Base-by-base conservation (phyloP, 2,329 filamentous ascomycete genomes). In the Pseudomassariella vexata region DNA sequence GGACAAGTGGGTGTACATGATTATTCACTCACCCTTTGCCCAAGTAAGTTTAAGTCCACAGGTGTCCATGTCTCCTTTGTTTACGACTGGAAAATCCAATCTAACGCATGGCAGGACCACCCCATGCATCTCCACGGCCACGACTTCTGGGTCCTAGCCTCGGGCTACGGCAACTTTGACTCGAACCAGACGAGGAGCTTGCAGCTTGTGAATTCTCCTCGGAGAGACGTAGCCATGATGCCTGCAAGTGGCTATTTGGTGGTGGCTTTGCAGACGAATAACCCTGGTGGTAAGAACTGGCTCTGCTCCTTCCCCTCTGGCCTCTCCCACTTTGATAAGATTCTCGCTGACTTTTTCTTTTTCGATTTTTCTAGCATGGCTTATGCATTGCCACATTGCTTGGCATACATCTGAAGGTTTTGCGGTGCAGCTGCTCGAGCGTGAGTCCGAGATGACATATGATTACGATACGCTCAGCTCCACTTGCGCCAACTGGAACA, bases 351-450 rank as follows among this genome's bases (percentile, higher is more conserved):
- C 14, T 27, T 15, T 27, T 24, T 24, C 15, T 23, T n/a, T 23
- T 23, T 23, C 4, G 9, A 14, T 12, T 14, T 24, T 24, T 24
- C 23, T 11, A 24, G 6, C 32, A 8, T 34, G 32, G 32, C 26
- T 34, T 10, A 34, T 34, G 32, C 32, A 34, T 21, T 34, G 32
- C 12, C 32, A 34, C 32, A 34, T 34, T 15, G 32, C 19, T 26
- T 34, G 32, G 32, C 32, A 34, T 21, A 28, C 24, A 7, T 24
- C 19, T 15, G 32, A 34, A 18, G 32, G 32, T 12, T 29, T 34
- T 16, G 32, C 32, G 9, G 19, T 34, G 24, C 32, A 34, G 20
- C 29, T 34, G 19, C 15, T 34, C 11, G 32, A 34, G 16, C 10
- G 32, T 5, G 15, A 34, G n/a, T 9, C 9, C 24, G 32, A 34